A percentile compares a stretch with the other conserved stretches of the same genome.
phyloP scores from a whole-genome alignment of 208 protist species.

The Lotmaria passim region DNA sequence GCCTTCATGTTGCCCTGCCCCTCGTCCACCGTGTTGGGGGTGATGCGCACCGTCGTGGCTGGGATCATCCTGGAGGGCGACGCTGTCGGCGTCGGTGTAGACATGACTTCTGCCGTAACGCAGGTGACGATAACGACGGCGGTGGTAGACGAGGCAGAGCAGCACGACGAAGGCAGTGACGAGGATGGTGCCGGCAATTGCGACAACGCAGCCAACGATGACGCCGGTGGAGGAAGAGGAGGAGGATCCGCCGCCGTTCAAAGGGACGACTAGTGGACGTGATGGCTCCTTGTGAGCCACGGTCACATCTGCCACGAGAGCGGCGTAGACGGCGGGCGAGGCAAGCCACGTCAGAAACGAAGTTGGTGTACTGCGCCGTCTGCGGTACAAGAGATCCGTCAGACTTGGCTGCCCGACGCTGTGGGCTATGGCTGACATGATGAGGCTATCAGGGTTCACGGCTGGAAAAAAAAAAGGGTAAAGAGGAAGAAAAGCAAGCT shows the following conservation, averaged over 20 bases:
- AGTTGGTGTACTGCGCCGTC: too few species aligned
- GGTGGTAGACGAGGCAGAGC: neutral
- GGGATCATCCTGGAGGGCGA: constrained; percentile 22
- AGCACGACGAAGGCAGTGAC: neutral
- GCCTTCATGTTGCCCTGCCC: neutral
- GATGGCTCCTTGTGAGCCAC: neutral
- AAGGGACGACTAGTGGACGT: neutral
- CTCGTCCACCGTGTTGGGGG: neutral
- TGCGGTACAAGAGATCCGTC: too few species aligned
- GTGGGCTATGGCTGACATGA: too few species aligned
- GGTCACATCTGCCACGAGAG: neutral
- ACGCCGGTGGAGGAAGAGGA: constrained; percentile 3
- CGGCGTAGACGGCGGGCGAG: too few species aligned
- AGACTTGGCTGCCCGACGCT: too few species aligned
- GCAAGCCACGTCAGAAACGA: too few species aligned
- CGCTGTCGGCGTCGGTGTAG: constrained; percentile 14
- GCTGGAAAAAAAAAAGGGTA: too few species aligned
- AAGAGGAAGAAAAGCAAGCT: too few species aligned
- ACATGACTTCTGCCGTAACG: neutral
- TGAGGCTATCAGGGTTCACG: too few species aligned
- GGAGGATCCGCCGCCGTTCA: neutral
- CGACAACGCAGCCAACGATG: constrained; percentile 2
- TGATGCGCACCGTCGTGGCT: neutral
- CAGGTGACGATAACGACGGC: neutral
- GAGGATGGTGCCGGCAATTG: neutral